Evolutionary conservation across 2,329 filamentous ascomycete genomes (phyloP).

Genomic region (Epichloe hybrida): DNA sequence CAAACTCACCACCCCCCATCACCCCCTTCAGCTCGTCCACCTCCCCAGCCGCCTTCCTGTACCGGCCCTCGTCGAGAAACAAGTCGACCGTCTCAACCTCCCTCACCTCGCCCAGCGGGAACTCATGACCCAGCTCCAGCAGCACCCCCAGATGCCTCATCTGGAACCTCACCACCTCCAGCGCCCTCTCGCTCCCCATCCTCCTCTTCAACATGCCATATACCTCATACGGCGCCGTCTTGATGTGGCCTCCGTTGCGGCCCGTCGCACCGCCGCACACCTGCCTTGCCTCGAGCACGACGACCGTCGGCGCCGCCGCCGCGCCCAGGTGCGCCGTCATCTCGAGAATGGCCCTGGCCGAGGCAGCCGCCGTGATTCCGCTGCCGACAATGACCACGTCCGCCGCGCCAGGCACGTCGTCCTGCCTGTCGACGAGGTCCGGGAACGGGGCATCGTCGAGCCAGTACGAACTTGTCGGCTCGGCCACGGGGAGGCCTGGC

Average conservation of each 20-base stretch:
- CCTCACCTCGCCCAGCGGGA: slow-evolving; percentile 26
- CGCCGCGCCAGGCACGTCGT: slow-evolving; percentile 21
- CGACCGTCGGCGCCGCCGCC: slow-evolving; percentile 14
- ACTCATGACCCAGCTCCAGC: slow-evolving; percentile 22
- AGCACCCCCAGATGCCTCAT: slow-evolving; percentile 27
- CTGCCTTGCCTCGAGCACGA: slow-evolving; percentile 37
- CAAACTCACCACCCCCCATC: slow-evolving; percentile 23
- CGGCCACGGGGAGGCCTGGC: slow-evolving; percentile 27
- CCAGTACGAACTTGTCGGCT: slow-evolving; percentile 34
- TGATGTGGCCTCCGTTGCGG: slow-evolving; percentile 39
- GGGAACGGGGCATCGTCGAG: slow-evolving; percentile 28
- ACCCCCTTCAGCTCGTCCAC: slow-evolving; percentile 21
- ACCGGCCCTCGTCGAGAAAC: slow-evolving; percentile 24
- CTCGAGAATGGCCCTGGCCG: slow-evolving; percentile 16
- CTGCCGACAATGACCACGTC: slow-evolving; percentile 41
- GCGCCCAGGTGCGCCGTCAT: slow-evolving; percentile 6
- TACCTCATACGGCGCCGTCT: slow-evolving; percentile 28
- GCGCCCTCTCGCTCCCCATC: slow-evolving; percentile 24
- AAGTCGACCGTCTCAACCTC: slow-evolving; percentile 34
- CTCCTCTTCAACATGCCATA: slow-evolving; percentile 20
- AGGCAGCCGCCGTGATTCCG: slow-evolving; percentile 34
- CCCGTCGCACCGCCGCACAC: slow-evolving; percentile 39
- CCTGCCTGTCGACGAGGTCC: slow-evolving; percentile 21
- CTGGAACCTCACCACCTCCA: slow-evolving; percentile 29
- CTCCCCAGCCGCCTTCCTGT: slow-evolving; percentile 17